Evolutionary conservation across 176 grass and related monocot genomes (phyloP).

Genomic region (Coix lacrymajobi): DNA sequence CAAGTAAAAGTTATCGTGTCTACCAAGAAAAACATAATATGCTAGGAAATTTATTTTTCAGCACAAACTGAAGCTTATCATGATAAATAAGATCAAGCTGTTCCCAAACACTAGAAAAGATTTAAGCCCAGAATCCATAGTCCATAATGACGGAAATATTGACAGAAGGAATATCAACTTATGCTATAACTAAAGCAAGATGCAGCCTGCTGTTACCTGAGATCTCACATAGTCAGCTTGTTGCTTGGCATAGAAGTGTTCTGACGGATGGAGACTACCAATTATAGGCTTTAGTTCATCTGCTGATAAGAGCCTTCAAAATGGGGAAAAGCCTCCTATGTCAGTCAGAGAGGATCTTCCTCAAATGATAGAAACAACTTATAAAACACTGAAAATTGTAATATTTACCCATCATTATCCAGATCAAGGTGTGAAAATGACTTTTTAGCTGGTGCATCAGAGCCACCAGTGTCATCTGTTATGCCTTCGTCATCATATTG

Average conservation of each 20-base stretch:
- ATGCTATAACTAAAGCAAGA: conserved; percentile 13
- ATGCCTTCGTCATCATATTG: conserved; percentile 62
- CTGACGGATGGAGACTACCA: conserved; percentile 72
- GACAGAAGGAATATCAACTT: neutral
- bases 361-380: conserved; percentile 11
- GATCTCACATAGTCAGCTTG: conserved; percentile 86
- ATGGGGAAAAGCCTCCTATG: neutral
- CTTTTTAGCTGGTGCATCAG: conserved; percentile 77
- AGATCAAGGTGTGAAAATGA: conserved; percentile 79
- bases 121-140: neutral
- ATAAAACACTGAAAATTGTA: conserved; percentile 7
- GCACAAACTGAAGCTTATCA: conserved; percentile 11
- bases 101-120: neutral
- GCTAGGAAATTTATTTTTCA: neutral
- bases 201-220: conserved; percentile 47
- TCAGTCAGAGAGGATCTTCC: conserved; percentile 5
- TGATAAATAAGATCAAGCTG: conserved; percentile 6
- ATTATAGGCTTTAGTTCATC: conserved; percentile 74
- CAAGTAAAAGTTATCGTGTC: neutral
- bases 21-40: neutral
- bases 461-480: conserved; percentile 48
- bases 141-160: neutral
- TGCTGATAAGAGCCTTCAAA: conserved; percentile 74
- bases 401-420: conserved; percentile 86
- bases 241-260: conserved; percentile 82